phyloP scores from a whole-genome alignment of 768 basidiomycete genomes.

The Boletus rubroflammeus region DNA sequence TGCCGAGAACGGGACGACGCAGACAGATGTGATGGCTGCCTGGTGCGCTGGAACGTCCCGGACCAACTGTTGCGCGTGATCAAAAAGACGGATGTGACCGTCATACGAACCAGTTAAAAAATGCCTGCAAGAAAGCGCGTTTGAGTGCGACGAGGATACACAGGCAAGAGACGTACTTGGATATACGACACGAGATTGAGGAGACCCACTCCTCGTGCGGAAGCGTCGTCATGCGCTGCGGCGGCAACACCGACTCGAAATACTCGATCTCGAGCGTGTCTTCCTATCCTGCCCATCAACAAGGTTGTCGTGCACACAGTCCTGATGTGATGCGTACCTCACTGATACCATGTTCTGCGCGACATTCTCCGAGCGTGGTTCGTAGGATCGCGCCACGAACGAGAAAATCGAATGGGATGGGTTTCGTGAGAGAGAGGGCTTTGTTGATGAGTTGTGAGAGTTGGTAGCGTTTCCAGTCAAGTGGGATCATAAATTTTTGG shows the following conservation, averaged over 20 bases:
- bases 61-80: conserved; percentile 59
- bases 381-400: conserved; percentile 74
- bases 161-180: conserved; percentile 10
- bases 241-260: conserved; percentile 84
- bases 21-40: conserved; percentile 67
- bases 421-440: conserved; percentile 59
- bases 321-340: background rate
- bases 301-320: background rate
- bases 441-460: conserved; percentile 97
- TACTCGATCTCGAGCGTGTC: conserved; percentile 91
- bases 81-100: conserved; percentile 68
- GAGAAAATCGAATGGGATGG: conserved; percentile 91
- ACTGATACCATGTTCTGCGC: background rate
- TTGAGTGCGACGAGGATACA: background rate
- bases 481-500: conserved; percentile 91
- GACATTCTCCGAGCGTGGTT: conserved; percentile 41
- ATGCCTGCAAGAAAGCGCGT: conserved; percentile 38
- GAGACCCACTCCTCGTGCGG: conserved; percentile 86
- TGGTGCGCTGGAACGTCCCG: conserved; percentile 50
- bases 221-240: conserved; percentile 71
- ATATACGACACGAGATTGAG: conserved; percentile 8
- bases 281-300: conserved; percentile 48
- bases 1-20: conserved; percentile 42
- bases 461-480: conserved; percentile 90
- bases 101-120: conserved; percentile 83